A percentile compares a stretch with the other conserved stretches of the same genome.
These are phyloP conservation scores for Coccinonectria pachysandricola DNA, from an alignment of 2,329 filamentous ascomycete species.

Conservation along the genomic window DNA sequence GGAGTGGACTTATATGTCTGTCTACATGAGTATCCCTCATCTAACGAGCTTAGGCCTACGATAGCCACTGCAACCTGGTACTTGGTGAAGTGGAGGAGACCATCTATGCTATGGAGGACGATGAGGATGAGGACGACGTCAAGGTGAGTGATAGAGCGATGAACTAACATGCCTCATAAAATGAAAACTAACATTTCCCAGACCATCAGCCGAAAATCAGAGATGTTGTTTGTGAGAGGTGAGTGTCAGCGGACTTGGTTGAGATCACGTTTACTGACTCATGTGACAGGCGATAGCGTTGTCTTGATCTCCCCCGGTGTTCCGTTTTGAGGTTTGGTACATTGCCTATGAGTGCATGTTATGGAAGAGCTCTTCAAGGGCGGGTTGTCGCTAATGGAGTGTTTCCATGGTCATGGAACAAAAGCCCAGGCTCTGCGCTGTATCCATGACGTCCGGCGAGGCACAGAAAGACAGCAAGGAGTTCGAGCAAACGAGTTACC, in stretches of 20 bases:
- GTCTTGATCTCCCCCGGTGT: constrained; percentile 59
- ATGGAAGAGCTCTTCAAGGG: constrained; percentile 1
- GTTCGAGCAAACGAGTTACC: too few species aligned
- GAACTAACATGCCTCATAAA: not conserved
- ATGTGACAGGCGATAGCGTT: constrained; percentile 53
- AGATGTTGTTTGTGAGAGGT: constrained; percentile 98
- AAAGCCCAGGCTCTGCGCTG: too few species aligned
- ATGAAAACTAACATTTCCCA: constrained; percentile 26
- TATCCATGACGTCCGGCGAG: too few species aligned
- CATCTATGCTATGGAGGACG: constrained; percentile 85
- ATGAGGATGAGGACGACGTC: constrained; percentile 73
- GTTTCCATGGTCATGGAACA: too few species aligned
- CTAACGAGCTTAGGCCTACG: constrained; percentile 72
- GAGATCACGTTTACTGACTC: constrained; percentile 12
- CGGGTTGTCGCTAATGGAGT: too few species aligned
- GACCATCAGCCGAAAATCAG: constrained; percentile 93
- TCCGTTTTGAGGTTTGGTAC: constrained; percentile 24
- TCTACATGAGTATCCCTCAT: too few species aligned
- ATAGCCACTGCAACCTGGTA: constrained; percentile 95
- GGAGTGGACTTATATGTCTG: too few species aligned
- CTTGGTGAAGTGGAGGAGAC: constrained; percentile 96
- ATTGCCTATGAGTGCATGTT: constrained; percentile 1
- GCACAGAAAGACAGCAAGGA: too few species aligned
- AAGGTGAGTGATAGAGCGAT: constrained; percentile 41
- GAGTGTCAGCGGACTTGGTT: constrained; percentile 20